These are phyloP conservation scores for Alternaria panax DNA, from an alignment of 2,329 filamentous ascomycete species.

Conservation along the genomic window DNA sequence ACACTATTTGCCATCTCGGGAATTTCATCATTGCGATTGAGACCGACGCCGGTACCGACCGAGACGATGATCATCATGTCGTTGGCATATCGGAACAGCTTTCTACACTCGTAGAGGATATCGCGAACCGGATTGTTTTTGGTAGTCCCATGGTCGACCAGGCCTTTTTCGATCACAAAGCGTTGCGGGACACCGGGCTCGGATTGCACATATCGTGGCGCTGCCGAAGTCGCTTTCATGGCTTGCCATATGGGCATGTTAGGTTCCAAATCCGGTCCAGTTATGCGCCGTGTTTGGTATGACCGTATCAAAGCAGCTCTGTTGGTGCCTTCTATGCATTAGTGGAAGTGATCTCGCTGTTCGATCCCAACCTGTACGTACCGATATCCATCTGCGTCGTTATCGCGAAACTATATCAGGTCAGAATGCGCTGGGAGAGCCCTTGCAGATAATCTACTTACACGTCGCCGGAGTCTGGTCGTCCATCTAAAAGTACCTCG, in stretches of 20 bases:
- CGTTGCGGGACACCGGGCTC: conserved; percentile 22
- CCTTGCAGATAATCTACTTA: conserved; percentile 19
- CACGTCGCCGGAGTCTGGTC: conserved; percentile 40
- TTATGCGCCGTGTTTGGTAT: conserved; percentile 40
- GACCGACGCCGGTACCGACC: conserved; percentile 36
- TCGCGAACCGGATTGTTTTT: conserved; percentile 46
- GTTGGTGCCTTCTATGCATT: conserved; percentile 21
- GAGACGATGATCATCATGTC: conserved; percentile 44
- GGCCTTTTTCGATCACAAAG: conserved; percentile 37
- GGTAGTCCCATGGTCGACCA: conserved; percentile 40
- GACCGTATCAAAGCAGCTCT: conserved; percentile 42
- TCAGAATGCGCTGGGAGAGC: conserved; percentile 9
- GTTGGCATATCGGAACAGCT: conserved; percentile 40
- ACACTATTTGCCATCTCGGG: conserved; percentile 40
- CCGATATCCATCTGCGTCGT: conserved; percentile 40
- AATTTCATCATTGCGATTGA: conserved; percentile 26
- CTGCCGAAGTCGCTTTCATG: conserved; percentile 33
- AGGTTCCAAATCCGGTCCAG: conserved; percentile 36
- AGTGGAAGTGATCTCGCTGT: neutral
- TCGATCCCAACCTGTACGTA: neutral
- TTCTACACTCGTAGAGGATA: conserved; percentile 41
- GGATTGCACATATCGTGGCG: conserved; percentile 34
- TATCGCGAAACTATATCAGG: conserved; percentile 33
- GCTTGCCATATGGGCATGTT: conserved; percentile 39
- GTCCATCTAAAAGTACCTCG: conserved; percentile 33